These are phyloP conservation scores for Phialophora expanda DNA, from an alignment of 2,329 filamentous ascomycete genomes.

Conservation along the genomic window DNA sequence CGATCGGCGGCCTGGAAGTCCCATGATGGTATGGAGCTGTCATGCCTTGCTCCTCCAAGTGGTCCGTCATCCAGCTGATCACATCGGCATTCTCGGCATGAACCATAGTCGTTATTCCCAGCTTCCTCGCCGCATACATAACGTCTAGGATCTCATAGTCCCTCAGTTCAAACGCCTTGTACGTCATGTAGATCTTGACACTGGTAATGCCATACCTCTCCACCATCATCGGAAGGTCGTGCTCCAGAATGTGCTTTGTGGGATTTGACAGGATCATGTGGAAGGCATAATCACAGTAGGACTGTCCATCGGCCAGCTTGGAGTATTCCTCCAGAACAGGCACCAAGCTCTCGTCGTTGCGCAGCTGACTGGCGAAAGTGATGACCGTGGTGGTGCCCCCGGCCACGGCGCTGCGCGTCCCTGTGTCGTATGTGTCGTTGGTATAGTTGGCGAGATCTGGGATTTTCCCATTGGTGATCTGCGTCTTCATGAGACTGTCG, in stretches of 20 bases:
- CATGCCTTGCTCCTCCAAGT: slow-evolving; percentile 24
- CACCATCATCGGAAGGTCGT: slow-evolving; percentile 48
- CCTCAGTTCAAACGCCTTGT: slow-evolving; percentile 48
- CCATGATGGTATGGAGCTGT: slow-evolving; percentile 49
- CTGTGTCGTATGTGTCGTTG: slow-evolving; percentile 54
- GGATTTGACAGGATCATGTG: slow-evolving; percentile 51
- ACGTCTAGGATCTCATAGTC: slow-evolving; percentile 52
- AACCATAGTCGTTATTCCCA: no score
- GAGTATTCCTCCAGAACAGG: slow-evolving; percentile 56
- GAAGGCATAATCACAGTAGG: slow-evolving; percentile 62
- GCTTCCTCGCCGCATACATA: slow-evolving; percentile 43
- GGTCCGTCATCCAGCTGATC: slow-evolving; percentile 42
- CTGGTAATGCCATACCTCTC: slow-evolving; percentile 49
- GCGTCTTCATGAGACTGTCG: slow-evolving; percentile 16
- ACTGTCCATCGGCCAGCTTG: slow-evolving; percentile 51
- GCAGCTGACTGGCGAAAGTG: slow-evolving; percentile 61
- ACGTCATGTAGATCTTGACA: slow-evolving; percentile 57
- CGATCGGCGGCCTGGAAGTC: slow-evolving; percentile 45
- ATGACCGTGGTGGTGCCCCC: slow-evolving; percentile 65
- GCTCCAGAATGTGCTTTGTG: slow-evolving; percentile 42
- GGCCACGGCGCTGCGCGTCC: slow-evolving; percentile 61
- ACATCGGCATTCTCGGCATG: slow-evolving; percentile 55
- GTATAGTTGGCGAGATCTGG: slow-evolving; percentile 32
- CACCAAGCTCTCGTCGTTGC: slow-evolving; percentile 53
- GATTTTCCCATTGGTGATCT: slow-evolving; percentile 35